phyloP scores from a whole-genome alignment of 2,329 filamentous ascomycete genomes.

The Fusarium lateritium region DNA sequence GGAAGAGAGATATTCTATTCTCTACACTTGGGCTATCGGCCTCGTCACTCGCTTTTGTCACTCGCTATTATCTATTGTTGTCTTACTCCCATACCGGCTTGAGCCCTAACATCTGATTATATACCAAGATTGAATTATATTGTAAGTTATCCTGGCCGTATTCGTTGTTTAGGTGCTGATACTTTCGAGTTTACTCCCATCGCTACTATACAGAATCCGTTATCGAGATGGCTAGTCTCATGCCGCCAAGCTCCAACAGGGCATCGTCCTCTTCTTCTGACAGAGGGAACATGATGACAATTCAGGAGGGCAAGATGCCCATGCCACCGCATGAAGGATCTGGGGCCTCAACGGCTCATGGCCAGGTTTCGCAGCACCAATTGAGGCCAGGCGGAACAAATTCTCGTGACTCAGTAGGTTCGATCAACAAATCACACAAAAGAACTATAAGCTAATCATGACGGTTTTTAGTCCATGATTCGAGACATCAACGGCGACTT shows the following conservation, averaged over 20 bases:
- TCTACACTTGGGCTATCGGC: constrained; percentile 22
- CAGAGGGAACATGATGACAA: constrained; percentile 5
- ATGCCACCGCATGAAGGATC: constrained; percentile 2
- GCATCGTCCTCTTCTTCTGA: constrained; percentile 42
- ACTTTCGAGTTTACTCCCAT: not conserved
- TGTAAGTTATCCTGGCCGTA: not conserved
- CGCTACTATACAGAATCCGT: not conserved
- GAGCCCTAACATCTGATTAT: accelerated
- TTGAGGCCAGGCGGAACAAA: constrained; percentile 29
- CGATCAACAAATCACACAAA: accelerated
- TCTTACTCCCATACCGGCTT: not conserved
- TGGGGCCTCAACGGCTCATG: constrained; percentile 26
- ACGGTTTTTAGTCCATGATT: constrained; percentile 51
- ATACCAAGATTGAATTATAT: too few species aligned
- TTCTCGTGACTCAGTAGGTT: constrained; percentile 52
- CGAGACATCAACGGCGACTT: constrained; percentile 53
- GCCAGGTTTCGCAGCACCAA: constrained; percentile 29
- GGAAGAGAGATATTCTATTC: constrained; percentile 9
- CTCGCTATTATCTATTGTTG: constrained; percentile 11
- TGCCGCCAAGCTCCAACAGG: constrained; percentile 22
- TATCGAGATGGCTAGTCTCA: constrained; percentile 22
- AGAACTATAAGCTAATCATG: not conserved
- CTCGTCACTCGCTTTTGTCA: constrained; percentile 34
- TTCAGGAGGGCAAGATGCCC: constrained; percentile 24
- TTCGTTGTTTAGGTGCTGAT: not conserved